Evolutionary conservation across 768 basidiomycete species (phyloP), one percentile per base, ranked within the genome.

Genomic region (Xanthoconium stramineum): DNA sequence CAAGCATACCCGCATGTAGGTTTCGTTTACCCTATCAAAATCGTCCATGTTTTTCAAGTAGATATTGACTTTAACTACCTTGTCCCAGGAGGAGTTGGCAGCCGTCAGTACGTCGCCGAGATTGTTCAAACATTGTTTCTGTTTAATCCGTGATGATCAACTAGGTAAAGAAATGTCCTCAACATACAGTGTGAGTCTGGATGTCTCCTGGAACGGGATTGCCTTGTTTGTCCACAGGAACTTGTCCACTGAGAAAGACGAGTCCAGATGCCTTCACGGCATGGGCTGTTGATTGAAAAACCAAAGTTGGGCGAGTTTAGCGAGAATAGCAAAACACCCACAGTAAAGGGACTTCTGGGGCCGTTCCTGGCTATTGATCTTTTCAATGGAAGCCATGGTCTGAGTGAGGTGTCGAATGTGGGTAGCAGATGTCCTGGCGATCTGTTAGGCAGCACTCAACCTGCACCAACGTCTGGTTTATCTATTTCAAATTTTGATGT

Each of bases 231-330:
- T 78, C 80, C 13, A 78, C 75, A 1, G 84, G 84, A 7, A 77
- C 79, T 65, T 84, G 83, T 5, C 83, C 85, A 56, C 82, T 85
- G 39, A 84, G 71, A 66, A 84, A 86, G 57, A 84, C 78, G 47
- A 85, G 66, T 7, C 83, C 83, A 2, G 80, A 78, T 13, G 79
- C 74, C 65, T 83, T 84, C 14, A 78, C 79, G 15, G 80, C 81
- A 72, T 83, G 82, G 13, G 82, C 82, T 83, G 59, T 44, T 40
- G 20, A 44, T 28, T 65, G 13, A 1, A 36, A 50, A 43, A 14
- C 35, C 14, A 44, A 43, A 13, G 35, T 52, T 42, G 35, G 17
- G 19, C 15, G 11, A 35, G 46, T 39, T 29, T 28, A 7, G 32
- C 17, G 32, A 48, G 44, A 20, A 43, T 30, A 15, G 20, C 12